These are phyloP conservation scores for Cerioporus squamosus DNA, from an alignment of 1,284 basidiomycete genomes.

Conservation along the genomic window DNA sequence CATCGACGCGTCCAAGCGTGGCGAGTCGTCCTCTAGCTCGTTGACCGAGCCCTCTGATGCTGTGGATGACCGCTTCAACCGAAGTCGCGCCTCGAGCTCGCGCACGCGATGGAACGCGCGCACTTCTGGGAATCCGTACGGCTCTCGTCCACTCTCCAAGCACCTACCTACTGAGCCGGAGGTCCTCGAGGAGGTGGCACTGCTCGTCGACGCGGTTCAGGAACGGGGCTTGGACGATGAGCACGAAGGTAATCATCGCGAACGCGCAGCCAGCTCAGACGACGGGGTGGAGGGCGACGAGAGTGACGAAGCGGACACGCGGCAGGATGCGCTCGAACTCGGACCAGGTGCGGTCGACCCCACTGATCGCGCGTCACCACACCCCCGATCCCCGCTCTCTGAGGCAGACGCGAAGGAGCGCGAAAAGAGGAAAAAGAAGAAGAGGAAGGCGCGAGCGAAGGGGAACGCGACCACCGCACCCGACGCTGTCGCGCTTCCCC, in stretches of 20 bases:
- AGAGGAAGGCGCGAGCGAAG: constrained; percentile 17
- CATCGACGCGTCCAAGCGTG: neutral
- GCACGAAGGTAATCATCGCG: constrained; percentile 6
- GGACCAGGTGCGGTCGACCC: constrained; percentile 2
- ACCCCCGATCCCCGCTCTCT: constrained; percentile 1
- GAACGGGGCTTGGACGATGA: constrained; percentile 12
- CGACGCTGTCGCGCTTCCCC: neutral
- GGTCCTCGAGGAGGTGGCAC: constrained; percentile 11
- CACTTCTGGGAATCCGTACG: constrained; percentile 16
- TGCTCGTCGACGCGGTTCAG: constrained; percentile 11
- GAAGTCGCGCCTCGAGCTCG: constrained; percentile 9
- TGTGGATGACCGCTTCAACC: constrained; percentile 9
- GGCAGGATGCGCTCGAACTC: neutral
- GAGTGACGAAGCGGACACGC: constrained; percentile 3
- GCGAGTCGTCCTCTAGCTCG: neutral
- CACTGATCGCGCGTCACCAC: neutral
- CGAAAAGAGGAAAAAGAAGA: constrained; percentile 22
- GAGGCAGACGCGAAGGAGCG: constrained; percentile 11
- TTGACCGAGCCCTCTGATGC: constrained; percentile 1
- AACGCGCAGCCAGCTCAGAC: neutral
- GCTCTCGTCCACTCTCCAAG: constrained; percentile 17
- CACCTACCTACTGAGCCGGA: constrained; percentile 10
- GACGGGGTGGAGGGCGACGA: neutral
- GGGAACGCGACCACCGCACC: constrained; percentile 6
- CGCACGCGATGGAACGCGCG: constrained; percentile 22